Conservation (phyloP, 352 stramenopile species). For the Pythium folliculosum region DNA sequence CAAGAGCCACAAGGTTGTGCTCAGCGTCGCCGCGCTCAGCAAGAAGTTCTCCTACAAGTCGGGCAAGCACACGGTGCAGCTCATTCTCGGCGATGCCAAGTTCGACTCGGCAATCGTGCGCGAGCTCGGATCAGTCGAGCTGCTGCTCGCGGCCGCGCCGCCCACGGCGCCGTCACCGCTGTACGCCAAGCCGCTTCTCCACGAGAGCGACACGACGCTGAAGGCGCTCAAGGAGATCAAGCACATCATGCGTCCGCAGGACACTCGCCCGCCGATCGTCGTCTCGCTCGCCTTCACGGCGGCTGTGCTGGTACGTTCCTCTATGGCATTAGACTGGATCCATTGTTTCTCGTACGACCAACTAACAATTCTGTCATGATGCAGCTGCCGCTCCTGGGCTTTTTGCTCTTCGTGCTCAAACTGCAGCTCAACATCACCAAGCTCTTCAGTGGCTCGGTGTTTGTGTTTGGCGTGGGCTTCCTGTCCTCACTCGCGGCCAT, state of each 20-base stretch:
- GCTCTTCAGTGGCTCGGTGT: constrained; percentile 61
- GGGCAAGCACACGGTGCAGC: constrained; percentile 59
- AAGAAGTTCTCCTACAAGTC: constrained; percentile 86
- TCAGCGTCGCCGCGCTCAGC: constrained; percentile 69
- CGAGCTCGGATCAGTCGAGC: constrained; percentile 64
- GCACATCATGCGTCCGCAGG: constrained; percentile 84
- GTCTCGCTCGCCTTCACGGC: constrained; percentile 75
- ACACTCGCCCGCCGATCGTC: constrained; percentile 57
- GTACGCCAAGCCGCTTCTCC: constrained; percentile 83
- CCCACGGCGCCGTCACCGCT: constrained; percentile 69
- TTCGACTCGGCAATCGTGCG: constrained; percentile 77
- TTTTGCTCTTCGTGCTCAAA: constrained; percentile 63
- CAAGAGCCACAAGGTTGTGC: constrained; percentile 40
- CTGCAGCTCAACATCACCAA: constrained; percentile 68
- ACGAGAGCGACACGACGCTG: constrained; percentile 89
- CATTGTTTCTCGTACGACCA: neutral
- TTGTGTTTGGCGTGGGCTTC: constrained; percentile 76
- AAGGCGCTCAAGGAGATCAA: constrained; percentile 84
- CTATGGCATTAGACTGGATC: neutral
- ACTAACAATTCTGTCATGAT: neutral
- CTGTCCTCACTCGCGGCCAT: constrained; percentile 71
- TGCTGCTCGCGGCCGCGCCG: constrained; percentile 65
- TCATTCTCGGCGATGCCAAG: constrained; percentile 77
- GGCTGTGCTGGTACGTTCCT: constrained; percentile 48
- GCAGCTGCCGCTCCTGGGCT: constrained; percentile 51